Base-by-base conservation (phyloP, 2,329 filamentous ascomycete species). In the Fusarium liriodendri region DNA sequence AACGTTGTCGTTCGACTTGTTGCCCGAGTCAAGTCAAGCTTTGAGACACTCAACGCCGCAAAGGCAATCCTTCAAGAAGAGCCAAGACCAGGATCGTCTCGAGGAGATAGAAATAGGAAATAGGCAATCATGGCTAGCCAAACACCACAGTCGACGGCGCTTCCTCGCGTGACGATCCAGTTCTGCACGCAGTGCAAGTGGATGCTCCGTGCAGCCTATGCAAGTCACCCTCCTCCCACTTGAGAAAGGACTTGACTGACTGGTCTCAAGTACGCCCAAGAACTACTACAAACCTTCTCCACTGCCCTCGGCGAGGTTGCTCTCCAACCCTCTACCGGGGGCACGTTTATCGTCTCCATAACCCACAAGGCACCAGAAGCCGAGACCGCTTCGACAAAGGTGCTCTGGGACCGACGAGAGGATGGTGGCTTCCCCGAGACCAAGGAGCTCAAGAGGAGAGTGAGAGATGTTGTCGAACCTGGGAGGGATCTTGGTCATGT, bases 171-270 rank as follows among this genome's bases (percentile, higher is more conserved):
- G 62, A 92, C 92, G n/a, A 98, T 98, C 79, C 90, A 93, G 76
- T 98, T 94, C 85, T 98, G 95, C 85, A 98, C 94, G 1, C 95
- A 98, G 84, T 98, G 95, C 84, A 94, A 94, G 85, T 97, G 95
- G 95, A 94, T 97, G 89, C 85, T 97, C 13, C 87, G 95, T 69
- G 94, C 95, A 38, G 94, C 94, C 76, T 97, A 97, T 83, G 94
- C 96, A 89, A 76, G 89, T 83, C 52, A 52, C 35, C 57, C 22
- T 14, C 47, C 37, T 29, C 37, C 45, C 25, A 40, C 25, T 25
- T 50, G 3, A 50, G 11, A 3, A 8, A 37, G 33, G 16, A 32
- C 14, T 32, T 32, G 18, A 50, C 67, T 70, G 50, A 58, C 27
- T 27, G 54, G 22, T 16, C 8, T 55, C 6, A 37, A 98, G 94